Conservation (phyloP, 108 stramenopile species). For the Nitzschia palea region DNA sequence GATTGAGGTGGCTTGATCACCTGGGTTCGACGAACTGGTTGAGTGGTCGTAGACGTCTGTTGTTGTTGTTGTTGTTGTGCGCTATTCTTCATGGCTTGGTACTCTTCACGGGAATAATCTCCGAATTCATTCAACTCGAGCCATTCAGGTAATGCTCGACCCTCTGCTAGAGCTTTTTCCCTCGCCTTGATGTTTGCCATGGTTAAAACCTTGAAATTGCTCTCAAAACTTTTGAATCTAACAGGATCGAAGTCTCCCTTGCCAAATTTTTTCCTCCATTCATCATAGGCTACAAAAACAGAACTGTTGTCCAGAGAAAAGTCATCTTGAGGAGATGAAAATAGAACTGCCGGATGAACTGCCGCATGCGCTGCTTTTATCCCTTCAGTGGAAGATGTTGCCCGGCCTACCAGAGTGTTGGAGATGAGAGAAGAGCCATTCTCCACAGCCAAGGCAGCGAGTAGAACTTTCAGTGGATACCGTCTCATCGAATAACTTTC, state of each 20-base stretch:
- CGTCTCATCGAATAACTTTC: too few species aligned
- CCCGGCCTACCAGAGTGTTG: neutral
- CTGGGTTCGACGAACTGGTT: slow-evolving; percentile 9
- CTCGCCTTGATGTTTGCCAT: slow-evolving; percentile 74
- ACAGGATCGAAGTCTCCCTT: slow-evolving; percentile 54
- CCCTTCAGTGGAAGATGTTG: neutral
- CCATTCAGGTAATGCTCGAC: slow-evolving; percentile 41
- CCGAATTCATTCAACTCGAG: slow-evolving; percentile 81
- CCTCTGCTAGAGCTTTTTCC: slow-evolving; percentile 54
- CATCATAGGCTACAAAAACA: slow-evolving; percentile 75
- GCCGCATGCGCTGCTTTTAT: neutral
- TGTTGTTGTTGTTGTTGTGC: neutral
- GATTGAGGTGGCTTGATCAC: neutral
- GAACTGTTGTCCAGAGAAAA: slow-evolving; percentile 43
- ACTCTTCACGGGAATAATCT: slow-evolving; percentile 80
- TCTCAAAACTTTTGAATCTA: slow-evolving; percentile 58
- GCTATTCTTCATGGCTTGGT: slow-evolving; percentile 27
- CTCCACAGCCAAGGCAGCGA: neutral
- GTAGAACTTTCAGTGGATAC: neutral
- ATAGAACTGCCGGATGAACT: neutral
- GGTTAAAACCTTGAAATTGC: slow-evolving; percentile 72
- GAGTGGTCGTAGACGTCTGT: neutral
- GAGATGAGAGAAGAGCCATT: neutral
- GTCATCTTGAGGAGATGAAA: neutral
- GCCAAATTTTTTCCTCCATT: slow-evolving; percentile 64